phyloP scores from a whole-genome alignment of 805 yeast genomes.

The Barnettozyma populi region DNA sequence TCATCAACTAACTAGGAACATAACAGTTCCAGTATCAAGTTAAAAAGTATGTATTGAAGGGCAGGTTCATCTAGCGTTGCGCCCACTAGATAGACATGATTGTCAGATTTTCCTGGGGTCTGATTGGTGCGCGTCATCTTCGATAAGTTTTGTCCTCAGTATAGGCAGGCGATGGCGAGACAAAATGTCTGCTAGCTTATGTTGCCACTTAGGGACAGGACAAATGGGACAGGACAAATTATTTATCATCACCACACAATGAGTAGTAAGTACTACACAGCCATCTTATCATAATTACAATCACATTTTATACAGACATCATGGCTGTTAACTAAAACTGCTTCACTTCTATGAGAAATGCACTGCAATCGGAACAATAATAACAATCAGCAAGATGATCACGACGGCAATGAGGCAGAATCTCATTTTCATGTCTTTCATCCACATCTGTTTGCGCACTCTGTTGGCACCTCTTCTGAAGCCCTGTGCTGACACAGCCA shows the following conservation, averaged over 20 bases:
- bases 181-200: neutral
- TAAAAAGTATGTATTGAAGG: neutral
- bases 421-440: constrained; percentile 96
- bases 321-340: neutral
- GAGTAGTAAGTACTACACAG: no score
- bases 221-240: neutral
- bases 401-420: constrained; percentile 80
- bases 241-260: neutral
- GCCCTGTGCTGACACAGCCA: constrained; percentile 89
- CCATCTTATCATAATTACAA: neutral
- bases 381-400: constrained; percentile 75
- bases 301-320: neutral
- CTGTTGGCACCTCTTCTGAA: constrained; percentile 96
- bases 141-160: constrained; percentile 1
- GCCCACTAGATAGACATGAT: neutral
- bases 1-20: neutral
- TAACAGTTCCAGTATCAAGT: neutral
- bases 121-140: constrained; percentile 3
- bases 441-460: constrained; percentile 98
- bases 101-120: neutral
- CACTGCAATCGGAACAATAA: constrained; percentile 89
- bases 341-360: constrained; percentile 50
- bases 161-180: neutral
- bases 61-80: neutral
- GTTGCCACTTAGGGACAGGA: no score